These are phyloP conservation scores for Plasmodium gallinaceum DNA, from an alignment of 169 alveolate species.

Conservation along the genomic window DNA sequence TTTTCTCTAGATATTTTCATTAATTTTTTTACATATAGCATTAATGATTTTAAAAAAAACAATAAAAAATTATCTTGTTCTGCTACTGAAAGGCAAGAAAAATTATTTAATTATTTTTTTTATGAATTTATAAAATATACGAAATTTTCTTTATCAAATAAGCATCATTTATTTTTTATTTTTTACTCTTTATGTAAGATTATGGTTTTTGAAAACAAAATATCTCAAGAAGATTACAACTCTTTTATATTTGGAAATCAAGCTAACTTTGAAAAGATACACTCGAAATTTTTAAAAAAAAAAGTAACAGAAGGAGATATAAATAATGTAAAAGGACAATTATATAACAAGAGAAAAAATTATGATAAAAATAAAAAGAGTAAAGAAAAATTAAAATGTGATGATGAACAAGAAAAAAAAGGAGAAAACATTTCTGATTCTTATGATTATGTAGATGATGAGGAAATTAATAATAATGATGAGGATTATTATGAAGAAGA, in stretches of 20 bases:
- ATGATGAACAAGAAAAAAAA: neutral
- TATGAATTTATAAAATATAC: constrained; percentile 74
- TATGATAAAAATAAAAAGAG: neutral
- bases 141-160: constrained; percentile 57
- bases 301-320: neutral
- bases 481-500: neutral
- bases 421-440: constrained; percentile 15
- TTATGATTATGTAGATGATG: constrained; percentile 17
- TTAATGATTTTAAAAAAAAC: constrained; percentile 29
- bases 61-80: constrained; percentile 33
- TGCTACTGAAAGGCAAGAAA: constrained; percentile 56
- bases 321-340: neutral
- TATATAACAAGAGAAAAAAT: neutral
- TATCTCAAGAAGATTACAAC: constrained; percentile 64
- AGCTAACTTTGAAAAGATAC: constrained; percentile 11
- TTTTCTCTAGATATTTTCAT: constrained; percentile 59
- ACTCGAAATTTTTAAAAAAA: constrained; percentile 71
- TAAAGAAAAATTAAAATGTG: constrained; percentile 8
- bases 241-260: constrained; percentile 57
- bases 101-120: constrained; percentile 42
- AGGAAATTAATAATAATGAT: neutral
- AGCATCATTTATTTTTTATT: constrained; percentile 68
- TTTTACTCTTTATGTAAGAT: constrained; percentile 61
- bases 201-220: constrained; percentile 73
- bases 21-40: constrained; percentile 29